Evolutionary conservation across 257 asterid genomes (phyloP).

Genomic region (Solanum chilense): DNA sequence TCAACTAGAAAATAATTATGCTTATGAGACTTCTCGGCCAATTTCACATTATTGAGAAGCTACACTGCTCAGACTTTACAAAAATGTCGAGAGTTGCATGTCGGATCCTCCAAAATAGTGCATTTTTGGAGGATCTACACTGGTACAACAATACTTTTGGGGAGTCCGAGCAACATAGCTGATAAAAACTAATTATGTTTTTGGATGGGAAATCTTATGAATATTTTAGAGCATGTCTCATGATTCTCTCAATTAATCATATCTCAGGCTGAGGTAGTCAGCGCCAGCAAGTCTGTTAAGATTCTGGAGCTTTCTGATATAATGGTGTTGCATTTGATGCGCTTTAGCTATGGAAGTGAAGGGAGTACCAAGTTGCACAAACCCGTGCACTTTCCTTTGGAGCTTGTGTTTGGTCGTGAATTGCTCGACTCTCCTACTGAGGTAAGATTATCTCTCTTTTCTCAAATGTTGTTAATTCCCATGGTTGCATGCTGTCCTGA

Average conservation of each 20-base stretch:
- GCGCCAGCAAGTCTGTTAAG: constrained; percentile 66
- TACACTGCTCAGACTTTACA: background rate
- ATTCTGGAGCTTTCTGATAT: constrained; percentile 63
- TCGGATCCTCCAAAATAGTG: background rate
- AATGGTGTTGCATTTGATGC: constrained; percentile 76
- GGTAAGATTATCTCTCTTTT: constrained; percentile 26
- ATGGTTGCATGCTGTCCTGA: background rate
- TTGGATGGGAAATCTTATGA: background rate
- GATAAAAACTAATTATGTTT: background rate
- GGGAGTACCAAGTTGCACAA: constrained; percentile 73
- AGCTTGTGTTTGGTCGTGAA: constrained; percentile 58
- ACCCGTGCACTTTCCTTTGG: constrained; percentile 64
- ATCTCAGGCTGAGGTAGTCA: constrained; percentile 66
- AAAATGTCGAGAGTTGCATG: background rate
- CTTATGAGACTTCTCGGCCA: background rate
- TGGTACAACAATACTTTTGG: background rate
- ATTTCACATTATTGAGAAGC: background rate
- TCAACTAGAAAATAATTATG: background rate
- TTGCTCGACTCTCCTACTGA: constrained; percentile 55
- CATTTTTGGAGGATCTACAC: background rate
- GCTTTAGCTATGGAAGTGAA: constrained; percentile 72
- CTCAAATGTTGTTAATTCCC: background rate
- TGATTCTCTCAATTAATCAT: background rate
- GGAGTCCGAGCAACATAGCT: background rate
- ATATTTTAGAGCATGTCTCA: background rate